Conservation (phyloP, 768 basidiomycete species). For the Boletellus sp. region DNA sequence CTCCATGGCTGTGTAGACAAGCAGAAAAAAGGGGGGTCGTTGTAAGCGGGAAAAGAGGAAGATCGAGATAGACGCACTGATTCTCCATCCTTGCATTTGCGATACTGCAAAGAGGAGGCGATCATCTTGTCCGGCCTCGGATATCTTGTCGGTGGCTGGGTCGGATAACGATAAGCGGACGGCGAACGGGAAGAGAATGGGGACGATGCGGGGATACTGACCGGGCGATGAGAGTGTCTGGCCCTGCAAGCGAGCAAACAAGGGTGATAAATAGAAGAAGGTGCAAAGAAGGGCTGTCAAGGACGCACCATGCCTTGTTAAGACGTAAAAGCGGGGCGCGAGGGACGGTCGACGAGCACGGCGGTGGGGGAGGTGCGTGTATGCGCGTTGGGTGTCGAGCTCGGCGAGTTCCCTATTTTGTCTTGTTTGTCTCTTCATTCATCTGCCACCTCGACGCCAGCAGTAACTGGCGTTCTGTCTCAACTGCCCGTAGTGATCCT, state of each 20-base stretch:
- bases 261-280: slow-evolving; percentile 5
- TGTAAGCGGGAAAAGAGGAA: not conserved
- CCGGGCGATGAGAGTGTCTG: slow-evolving; percentile 84
- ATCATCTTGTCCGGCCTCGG: slow-evolving; percentile 66
- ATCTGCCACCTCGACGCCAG: slow-evolving; percentile 1
- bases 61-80: slow-evolving; percentile 61
- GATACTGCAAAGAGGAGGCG: slow-evolving; percentile 73
- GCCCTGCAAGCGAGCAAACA: slow-evolving; percentile 46
- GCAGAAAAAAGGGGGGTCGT: not conserved
- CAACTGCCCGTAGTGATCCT: slow-evolving; percentile 3
- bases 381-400: slow-evolving; percentile 13
- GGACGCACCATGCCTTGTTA: slow-evolving; percentile 28
- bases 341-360: slow-evolving; percentile 2
- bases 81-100: slow-evolving; percentile 99
- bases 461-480: too few relatives aligned
- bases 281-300: slow-evolving; percentile 1
- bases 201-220: slow-evolving; percentile 33
- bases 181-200: not conserved
- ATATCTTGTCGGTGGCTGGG: slow-evolving; percentile 78
- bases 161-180: slow-evolving; percentile 14
- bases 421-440: slow-evolving; percentile 29
- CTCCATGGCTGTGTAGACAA: slow-evolving; percentile 82
- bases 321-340: slow-evolving; percentile 23
- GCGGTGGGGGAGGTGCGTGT: slow-evolving; percentile 7
- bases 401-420: slow-evolving; percentile 26